Evolutionary conservation across 1,284 basidiomycete species (phyloP).

Genomic region (Hemileia vastatrix): DNA sequence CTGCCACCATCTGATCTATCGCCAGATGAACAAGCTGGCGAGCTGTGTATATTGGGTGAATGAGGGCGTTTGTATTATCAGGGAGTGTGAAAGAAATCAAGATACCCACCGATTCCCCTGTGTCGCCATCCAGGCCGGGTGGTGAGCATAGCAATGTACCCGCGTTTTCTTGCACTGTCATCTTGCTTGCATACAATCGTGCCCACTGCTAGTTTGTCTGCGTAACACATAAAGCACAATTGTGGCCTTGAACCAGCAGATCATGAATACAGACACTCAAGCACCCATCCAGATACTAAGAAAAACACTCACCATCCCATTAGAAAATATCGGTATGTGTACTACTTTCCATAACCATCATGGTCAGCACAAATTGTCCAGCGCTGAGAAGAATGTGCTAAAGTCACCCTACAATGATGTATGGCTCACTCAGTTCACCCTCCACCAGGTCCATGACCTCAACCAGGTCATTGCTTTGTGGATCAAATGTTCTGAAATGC

Average conservation of each 20-base stretch:
- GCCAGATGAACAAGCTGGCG: slow-evolving; percentile 66
- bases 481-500: slow-evolving; percentile 6
- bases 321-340: slow-evolving; percentile 65
- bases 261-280: background rate
- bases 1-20: slow-evolving; percentile 65
- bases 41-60: slow-evolving; percentile 49
- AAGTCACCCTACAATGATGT: slow-evolving; percentile 67
- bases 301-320: slow-evolving; percentile 64
- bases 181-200: slow-evolving; percentile 95
- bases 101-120: slow-evolving; percentile 71
- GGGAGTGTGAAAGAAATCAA: slow-evolving; percentile 45
- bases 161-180: slow-evolving; percentile 61
- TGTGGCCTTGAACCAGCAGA: slow-evolving; percentile 60
- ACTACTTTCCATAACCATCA: background rate
- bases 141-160: slow-evolving; percentile 97
- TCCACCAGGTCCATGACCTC: slow-evolving; percentile 70
- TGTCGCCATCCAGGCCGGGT: slow-evolving; percentile 70
- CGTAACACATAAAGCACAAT: slow-evolving; percentile 62
- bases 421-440: slow-evolving; percentile 86
- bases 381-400: background rate
- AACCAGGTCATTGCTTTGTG: slow-evolving; percentile 8
- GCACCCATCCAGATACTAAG: background rate
- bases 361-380: background rate
- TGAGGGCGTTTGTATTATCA: slow-evolving; percentile 31
- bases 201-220: slow-evolving; percentile 56